Conservation (phyloP, 2,329 filamentous ascomycete genomes). For the Alternaria sp. region DNA sequence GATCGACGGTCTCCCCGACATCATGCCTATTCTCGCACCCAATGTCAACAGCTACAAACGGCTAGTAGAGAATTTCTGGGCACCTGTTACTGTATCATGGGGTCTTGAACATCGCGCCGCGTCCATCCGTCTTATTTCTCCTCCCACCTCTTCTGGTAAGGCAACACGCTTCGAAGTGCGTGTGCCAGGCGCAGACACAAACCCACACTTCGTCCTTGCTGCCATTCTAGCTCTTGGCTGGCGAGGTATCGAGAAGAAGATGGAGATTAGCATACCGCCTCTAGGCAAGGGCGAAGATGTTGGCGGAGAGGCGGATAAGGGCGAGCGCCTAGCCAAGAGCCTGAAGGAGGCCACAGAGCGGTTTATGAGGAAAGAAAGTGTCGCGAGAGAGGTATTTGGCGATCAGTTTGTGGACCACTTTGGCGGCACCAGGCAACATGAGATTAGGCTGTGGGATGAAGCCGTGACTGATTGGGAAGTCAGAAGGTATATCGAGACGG, state of each 20-base stretch:
- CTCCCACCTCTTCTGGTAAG: conserved; percentile 81
- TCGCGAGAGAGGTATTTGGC: conserved; percentile 92
- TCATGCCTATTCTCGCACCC: conserved; percentile 94
- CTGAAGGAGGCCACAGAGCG: conserved; percentile 81
- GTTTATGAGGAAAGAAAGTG: conserved; percentile 78
- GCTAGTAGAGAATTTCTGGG: conserved; percentile 98
- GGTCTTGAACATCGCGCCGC: conserved; percentile 93
- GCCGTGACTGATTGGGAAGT: conserved; percentile 95
- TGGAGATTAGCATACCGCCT: conserved; percentile 81
- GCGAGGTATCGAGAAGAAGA: conserved; percentile 90
- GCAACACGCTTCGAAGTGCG: conserved; percentile 92
- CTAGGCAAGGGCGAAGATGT: conserved; percentile 85
- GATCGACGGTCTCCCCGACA: conserved; percentile 84
- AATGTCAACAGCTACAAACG: conserved; percentile 99
- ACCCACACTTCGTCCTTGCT: conserved; percentile 84
- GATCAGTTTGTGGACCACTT: conserved; percentile 97
- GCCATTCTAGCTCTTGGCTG: conserved; percentile 88
- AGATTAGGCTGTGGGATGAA: conserved; percentile 89
- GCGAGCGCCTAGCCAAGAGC: conserved; percentile 80
- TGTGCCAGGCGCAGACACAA: conserved; percentile 92
- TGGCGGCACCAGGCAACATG: conserved; percentile 89
- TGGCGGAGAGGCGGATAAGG: conserved; percentile 72
- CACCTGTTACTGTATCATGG: conserved; percentile 96
- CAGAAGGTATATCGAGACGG: conserved; percentile 46
- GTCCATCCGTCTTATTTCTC: conserved; percentile 86